Evolutionary conservation across 202 grass and related monocot species (phyloP), one percentile per base, ranked within the genome.

Genomic region (Bolboschoenoplectus hybrid): DNA sequence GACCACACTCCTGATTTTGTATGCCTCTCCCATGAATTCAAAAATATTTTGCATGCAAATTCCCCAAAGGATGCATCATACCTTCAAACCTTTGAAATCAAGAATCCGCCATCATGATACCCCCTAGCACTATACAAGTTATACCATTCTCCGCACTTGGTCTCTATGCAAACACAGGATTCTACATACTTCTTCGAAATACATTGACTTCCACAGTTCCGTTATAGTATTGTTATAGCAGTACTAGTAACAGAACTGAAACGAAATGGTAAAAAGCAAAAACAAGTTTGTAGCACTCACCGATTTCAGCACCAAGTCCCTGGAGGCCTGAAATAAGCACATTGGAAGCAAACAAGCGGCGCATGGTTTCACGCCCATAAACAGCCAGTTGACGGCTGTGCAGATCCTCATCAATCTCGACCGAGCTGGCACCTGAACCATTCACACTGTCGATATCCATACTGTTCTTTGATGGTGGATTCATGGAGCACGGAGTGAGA

Each of bases 331-430:
- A 91, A 56, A 88, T 77, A 55, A 88, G 86, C 14, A 91, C 86
- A 52, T 88, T 88, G 58, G 86, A 86, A 51, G 83, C 86, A 44
- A 86, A 88, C 52, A 91, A 78, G 6, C 86, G 74, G 67, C 83
- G 89, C 89, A 88, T 88, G 20, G 83, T 88, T 78, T 86, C 89
- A 57, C 89, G 50, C 1, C 89, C 89, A 64, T 74, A 74, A 46
- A 78, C 84, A 5, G 84, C 70, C 19, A 78, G 84, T 58, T 78
- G 68, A 16, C 84, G 84, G 61, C 84, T 74, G 52, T 74, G 84
- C 13, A 86, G 84, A 86, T 86, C 70, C 68, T 86, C 84, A 64
- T 76, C 84, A 36, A 74, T 78, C n/a, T 74, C 55, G 2, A 76
- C 36, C 6, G 55, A 64, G 32, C 36, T 85, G 50, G 63, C 51